Evolutionary conservation across 306 rosid genomes (phyloP).

Genomic region (Canavalia ensiformis): DNA sequence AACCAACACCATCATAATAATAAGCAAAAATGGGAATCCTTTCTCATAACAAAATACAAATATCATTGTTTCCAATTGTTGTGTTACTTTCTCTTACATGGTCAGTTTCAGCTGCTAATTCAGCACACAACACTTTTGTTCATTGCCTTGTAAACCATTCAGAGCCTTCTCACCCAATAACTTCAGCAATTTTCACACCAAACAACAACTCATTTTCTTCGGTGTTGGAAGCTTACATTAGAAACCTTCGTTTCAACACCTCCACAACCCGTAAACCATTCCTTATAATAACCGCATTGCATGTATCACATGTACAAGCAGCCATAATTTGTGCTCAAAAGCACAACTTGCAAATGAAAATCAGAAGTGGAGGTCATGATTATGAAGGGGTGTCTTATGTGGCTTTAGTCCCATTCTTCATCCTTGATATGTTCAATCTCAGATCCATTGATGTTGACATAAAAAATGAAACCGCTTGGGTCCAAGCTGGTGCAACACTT

Average conservation of each 20-base stretch:
- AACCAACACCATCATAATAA: background rate
- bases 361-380: slow-evolving; percentile 81
- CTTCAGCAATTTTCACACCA: slow-evolving; percentile 61
- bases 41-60: background rate
- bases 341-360: slow-evolving; percentile 67
- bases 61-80: background rate
- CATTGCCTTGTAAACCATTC: slow-evolving; percentile 63
- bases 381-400: slow-evolving; percentile 72
- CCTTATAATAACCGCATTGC: slow-evolving; percentile 70
- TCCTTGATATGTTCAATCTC: slow-evolving; percentile 78
- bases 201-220: slow-evolving; percentile 59
- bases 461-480: slow-evolving; percentile 64
- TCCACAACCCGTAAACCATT: slow-evolving; percentile 62
- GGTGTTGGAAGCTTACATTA: slow-evolving; percentile 57
- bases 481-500: slow-evolving; percentile 68
- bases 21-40: slow-evolving; percentile 34
- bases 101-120: slow-evolving; percentile 16
- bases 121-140: slow-evolving; percentile 49
- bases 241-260: slow-evolving; percentile 74
- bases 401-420: slow-evolving; percentile 62
- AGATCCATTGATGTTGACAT: slow-evolving; percentile 58
- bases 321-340: slow-evolving; percentile 60
- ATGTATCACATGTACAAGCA: slow-evolving; percentile 68
- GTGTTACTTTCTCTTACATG: slow-evolving; percentile 23
- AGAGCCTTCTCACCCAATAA: slow-evolving; percentile 61